Base-by-base conservation (phyloP, 192 early-diverging fungal species). In the Entomortierella parvispora region DNA sequence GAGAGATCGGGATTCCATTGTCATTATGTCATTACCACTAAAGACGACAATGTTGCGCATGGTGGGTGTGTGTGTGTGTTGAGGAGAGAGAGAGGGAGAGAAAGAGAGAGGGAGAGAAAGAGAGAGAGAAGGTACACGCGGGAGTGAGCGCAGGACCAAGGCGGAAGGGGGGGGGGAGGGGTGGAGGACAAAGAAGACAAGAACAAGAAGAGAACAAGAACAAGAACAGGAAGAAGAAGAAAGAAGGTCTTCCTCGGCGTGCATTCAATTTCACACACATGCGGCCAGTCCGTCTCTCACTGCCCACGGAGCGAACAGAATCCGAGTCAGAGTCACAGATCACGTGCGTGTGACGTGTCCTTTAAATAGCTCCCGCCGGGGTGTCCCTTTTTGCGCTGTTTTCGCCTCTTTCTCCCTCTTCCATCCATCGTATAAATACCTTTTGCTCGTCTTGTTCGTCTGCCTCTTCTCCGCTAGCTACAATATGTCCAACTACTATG, bases 41-140 rank as follows among this genome's bases (percentile, higher is more conserved):
- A 96, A 87, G 33, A 96, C 80, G 28, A 86, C 85, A 67, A 96
- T 88, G 71, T 93, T 91, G 63, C 92, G 89, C 95, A 96, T 96
- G 49, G 23, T 68, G 56, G 23, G 26, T 58, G 17, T 9, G 26
- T 12, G 37, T 40, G 37, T n/a, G 37, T 40, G 37, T 40, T 40
- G 40, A 8, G 20, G 29, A 2, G 18, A 33, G 20, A 29, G 18
- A 22, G 20, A 0, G 17, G 28, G n/a, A 14, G 22, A 43, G 48
- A 32, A 31, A 14, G 61, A 63, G 33, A 12, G 48, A 40, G 33
- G 47, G 6, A 6, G 23, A 25, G 25, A 11, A 20, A 22, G 22
- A 34, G 17, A 31, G 62, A 43, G 49, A 23, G 47, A 34, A 22
- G 23, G n/a, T 37, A 65, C 25, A 18, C 49, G 50, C 12, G 26